Percentiles rank a stretch among this genome's conserved stretches.
These are phyloP conservation scores for Boletellus ananas DNA, from an alignment of 768 basidiomycete species.

Conservation along the genomic window DNA sequence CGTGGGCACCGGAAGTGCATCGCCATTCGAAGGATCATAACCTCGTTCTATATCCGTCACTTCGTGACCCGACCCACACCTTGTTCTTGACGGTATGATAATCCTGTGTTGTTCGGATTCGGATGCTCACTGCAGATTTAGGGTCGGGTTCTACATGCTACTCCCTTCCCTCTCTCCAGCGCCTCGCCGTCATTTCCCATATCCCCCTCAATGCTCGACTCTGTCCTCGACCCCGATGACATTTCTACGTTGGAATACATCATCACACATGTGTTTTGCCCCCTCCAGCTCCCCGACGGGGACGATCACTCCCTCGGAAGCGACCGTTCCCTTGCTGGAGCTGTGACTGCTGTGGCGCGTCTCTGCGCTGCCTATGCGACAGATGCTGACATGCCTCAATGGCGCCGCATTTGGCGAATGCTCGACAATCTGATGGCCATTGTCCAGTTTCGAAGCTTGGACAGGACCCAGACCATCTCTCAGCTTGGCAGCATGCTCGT, in stretches of 20 bases:
- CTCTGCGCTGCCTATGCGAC: slow-evolving; percentile 15
- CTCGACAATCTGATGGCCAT: slow-evolving; percentile 20
- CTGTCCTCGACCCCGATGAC: slow-evolving; percentile 2
- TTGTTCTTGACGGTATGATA: background rate
- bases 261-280: slow-evolving; percentile 42
- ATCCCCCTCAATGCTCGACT: slow-evolving; percentile 2
- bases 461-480: slow-evolving; percentile 1
- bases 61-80: background rate
- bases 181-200: background rate
- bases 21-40: no score
- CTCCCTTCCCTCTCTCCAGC: background rate
- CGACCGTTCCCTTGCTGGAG: slow-evolving; percentile 26
- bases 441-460: slow-evolving; percentile 12
- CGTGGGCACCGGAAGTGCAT: no score
- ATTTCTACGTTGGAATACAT: slow-evolving; percentile 25
- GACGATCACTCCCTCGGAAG: slow-evolving; percentile 28
- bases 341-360: slow-evolving; percentile 15
- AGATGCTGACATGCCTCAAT: slow-evolving; percentile 14
- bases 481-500: slow-evolving; percentile 18
- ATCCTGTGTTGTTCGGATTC: slow-evolving; percentile 11
- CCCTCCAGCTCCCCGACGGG: slow-evolving; percentile 38
- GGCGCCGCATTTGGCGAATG: slow-evolving; percentile 34
- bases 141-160: background rate
- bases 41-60: background rate
- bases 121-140: slow-evolving; percentile 1